Evolutionary conservation across 768 basidiomycete genomes (phyloP), one percentile per base, ranked within the genome.

Genomic region (Phaeolepiota aurea): DNA sequence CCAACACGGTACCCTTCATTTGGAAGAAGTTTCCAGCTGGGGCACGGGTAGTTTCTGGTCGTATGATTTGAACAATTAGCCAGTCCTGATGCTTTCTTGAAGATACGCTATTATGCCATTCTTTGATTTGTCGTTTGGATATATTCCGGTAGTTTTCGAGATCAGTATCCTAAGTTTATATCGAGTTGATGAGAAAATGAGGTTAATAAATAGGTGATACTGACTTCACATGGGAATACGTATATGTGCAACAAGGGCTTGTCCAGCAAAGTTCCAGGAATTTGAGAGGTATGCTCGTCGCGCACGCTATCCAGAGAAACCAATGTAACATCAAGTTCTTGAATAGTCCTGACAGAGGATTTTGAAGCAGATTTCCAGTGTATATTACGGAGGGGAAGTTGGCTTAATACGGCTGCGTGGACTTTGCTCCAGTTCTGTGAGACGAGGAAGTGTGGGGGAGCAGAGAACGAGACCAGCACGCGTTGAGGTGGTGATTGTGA

Each of bases 21-120:
- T 85, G 86, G 63, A 87, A 96, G 59, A 87, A 75, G 50, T 77
- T 80, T 11, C 75, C 77, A 31, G 74, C 65, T 11, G 66, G 64
- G 9, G 69, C 63, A 51, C 76, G 76, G 16, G 51, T 35, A 13
- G 71, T 61, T 54, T 89, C 85, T 11, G 85, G 79, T 32, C 79
- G 74, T 34, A 89, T 76, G 36, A 97, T 76, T 49, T 96, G 85
- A 4, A 94, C 68, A 45, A 98, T 84, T 41, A 97, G 65, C 87
- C 93, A 96, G 62, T 96, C 94, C 56, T 92, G 89, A 52, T 87
- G 80, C 62, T 81, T 91, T 48, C 81, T 71, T 33, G 76, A 62
- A 18, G 69, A 61, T 25, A 90, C 65, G 2, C 70, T 56, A 2
- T 69, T 66, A 44, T 88, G 82, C 96, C 96, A 99, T 44, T 97